Conservation (phyloP, 177 flowering plant species). For the Vitis hybrid region DNA sequence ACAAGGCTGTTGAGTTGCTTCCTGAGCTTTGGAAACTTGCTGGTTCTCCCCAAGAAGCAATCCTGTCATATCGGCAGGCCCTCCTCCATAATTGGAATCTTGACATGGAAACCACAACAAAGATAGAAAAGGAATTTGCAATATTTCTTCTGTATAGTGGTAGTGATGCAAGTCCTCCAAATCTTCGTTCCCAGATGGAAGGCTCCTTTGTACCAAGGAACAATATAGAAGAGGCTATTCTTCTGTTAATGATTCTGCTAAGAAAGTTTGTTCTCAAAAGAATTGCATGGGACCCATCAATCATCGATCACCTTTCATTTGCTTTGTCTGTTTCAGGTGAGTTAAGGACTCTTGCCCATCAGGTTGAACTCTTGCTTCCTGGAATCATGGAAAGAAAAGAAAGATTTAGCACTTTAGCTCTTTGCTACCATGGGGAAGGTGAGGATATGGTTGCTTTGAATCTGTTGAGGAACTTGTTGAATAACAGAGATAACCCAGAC, state of each 20-base stretch:
- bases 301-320: conserved; percentile 77
- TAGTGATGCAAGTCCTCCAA: conserved; percentile 76
- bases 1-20: conserved; percentile 79
- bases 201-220: conserved; percentile 81
- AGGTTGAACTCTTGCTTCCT: conserved; percentile 71
- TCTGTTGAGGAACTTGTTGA: conserved; percentile 57
- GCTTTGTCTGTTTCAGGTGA: conserved; percentile 76
- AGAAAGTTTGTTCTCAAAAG: conserved; percentile 44
- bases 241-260: conserved; percentile 64
- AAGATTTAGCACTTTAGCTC: conserved; percentile 54
- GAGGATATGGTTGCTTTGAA: conserved; percentile 62
- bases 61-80: conserved; percentile 70
- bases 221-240: conserved; percentile 87
- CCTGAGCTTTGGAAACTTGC: conserved; percentile 84
- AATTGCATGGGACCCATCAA: conserved; percentile 79
- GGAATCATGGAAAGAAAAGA: conserved; percentile 53
- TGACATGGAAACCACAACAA: conserved; percentile 55
- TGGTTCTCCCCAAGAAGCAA: conserved; percentile 58
- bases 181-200: conserved; percentile 72
- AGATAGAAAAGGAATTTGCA: conserved; percentile 81
- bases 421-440: conserved; percentile 80
- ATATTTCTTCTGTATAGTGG: conserved; percentile 86
- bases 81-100: conserved; percentile 85
- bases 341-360: conserved; percentile 48
- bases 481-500: conserved; percentile 44